Evolutionary conservation across 495 filamentous ascomycete genomes (phyloP).

Genomic region (Hyphodiscus hymeniophilus): DNA sequence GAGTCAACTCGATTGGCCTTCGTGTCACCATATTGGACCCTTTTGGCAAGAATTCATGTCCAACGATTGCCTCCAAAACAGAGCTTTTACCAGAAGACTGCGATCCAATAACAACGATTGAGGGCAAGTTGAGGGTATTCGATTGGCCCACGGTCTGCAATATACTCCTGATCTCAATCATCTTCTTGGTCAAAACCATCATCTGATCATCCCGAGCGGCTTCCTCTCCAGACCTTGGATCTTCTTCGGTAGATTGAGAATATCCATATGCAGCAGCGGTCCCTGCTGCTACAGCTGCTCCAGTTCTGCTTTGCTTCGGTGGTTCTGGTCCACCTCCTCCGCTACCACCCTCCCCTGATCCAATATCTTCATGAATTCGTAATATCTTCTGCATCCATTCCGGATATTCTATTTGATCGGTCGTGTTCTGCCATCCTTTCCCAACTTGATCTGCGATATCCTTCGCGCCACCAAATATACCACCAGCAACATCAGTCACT

Average conservation of each 20-base stretch:
- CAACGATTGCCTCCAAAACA: slow-evolving; percentile 93
- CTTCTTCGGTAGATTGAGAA: slow-evolving; percentile 56
- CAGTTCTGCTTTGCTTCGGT: slow-evolving; percentile 56
- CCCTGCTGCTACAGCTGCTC: slow-evolving; percentile 44
- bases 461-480: slow-evolving; percentile 58
- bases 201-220: slow-evolving; percentile 90
- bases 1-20: slow-evolving; percentile 90
- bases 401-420: slow-evolving; percentile 64
- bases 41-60: slow-evolving; percentile 96
- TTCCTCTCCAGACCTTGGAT: slow-evolving; percentile 47
- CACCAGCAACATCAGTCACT: slow-evolving; percentile 54
- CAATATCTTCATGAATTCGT: slow-evolving; percentile 43
- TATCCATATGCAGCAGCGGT: slow-evolving; percentile 73
- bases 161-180: slow-evolving; percentile 97
- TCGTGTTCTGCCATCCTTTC: slow-evolving; percentile 77
- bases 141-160: slow-evolving; percentile 88
- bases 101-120: slow-evolving; percentile 96
- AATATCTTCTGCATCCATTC: slow-evolving; percentile 82
- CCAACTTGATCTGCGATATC: slow-evolving; percentile 70
- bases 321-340: slow-evolving; percentile 36
- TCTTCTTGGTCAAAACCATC: slow-evolving; percentile 98
- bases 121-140: slow-evolving; percentile 75
- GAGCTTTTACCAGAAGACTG: slow-evolving; percentile 98
- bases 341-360: slow-evolving; percentile 26
- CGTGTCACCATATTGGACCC: slow-evolving; percentile 98